Evolutionary conservation across 2,329 filamentous ascomycete species (phyloP).

Genomic region (Botrytis paeoniae): DNA sequence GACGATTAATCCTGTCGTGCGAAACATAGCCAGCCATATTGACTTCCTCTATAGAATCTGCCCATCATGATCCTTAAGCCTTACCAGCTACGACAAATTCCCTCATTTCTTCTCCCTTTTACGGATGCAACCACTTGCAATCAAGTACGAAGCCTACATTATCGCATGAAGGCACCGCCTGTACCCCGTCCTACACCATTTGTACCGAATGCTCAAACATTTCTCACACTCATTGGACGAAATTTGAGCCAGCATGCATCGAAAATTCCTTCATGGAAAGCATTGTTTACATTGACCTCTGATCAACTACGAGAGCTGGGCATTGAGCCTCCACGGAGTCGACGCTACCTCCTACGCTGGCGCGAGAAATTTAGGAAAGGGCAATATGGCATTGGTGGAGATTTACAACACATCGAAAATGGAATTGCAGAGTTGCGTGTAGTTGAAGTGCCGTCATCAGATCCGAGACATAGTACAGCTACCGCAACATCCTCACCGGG

Average conservation of each 20-base stretch:
- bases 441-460: conserved; percentile 39
- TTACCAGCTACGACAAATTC: conserved; percentile 31
- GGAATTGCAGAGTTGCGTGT: conserved; percentile 53
- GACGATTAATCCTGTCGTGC: neutral
- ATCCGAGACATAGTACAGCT: conserved; percentile 36
- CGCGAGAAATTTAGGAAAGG: conserved; percentile 79
- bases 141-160: conserved; percentile 43
- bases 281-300: conserved; percentile 79
- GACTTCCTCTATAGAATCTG: conserved; percentile 17
- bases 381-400: conserved; percentile 76
- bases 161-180: conserved; percentile 39
- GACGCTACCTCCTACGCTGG: conserved; percentile 85
- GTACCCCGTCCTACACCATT: conserved; percentile 76
- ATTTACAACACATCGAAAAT: conserved; percentile 67
- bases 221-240: conserved; percentile 88
- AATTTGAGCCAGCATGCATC: conserved; percentile 74
- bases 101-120: conserved; percentile 36
- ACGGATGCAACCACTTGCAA: conserved; percentile 31
- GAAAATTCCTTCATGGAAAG: conserved; percentile 89
- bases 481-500: conserved; percentile 53
- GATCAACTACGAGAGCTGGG: conserved; percentile 77
- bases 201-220: conserved; percentile 79
- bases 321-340: conserved; percentile 77
- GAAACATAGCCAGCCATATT: neutral
- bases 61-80: conserved; percentile 35